Percentiles rank a stretch among this genome's conserved stretches.
phyloP scores from a whole-genome alignment of 108 stramenopile species.

The Stephanodiscus triporus region DNA sequence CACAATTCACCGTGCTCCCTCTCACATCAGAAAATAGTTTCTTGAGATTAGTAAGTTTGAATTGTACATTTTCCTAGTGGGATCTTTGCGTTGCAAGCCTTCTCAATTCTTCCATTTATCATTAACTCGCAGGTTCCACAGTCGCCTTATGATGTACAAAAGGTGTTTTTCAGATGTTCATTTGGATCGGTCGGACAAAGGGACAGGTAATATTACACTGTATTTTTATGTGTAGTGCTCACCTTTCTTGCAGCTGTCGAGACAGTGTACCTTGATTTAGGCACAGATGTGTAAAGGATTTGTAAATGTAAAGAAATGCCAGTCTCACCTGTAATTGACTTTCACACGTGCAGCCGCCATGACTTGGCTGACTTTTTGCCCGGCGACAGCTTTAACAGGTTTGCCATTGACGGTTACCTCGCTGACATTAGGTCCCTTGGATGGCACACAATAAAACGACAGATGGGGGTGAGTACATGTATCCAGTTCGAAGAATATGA shows the following conservation, averaged over 20 bases:
- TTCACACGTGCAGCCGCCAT: slow-evolving; percentile 49
- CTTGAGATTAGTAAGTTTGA: slow-evolving; percentile 36
- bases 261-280: not conserved
- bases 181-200: too few relatives aligned
- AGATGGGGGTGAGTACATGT: not conserved
- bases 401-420: slow-evolving; percentile 62
- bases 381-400: slow-evolving; percentile 56
- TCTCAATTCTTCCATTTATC: slow-evolving; percentile 57
- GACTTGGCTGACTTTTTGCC: slow-evolving; percentile 57
- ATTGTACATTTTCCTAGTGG: slow-evolving; percentile 55
- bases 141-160: slow-evolving; percentile 1
- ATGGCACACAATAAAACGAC: slow-evolving; percentile 2
- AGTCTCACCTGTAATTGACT: slow-evolving; percentile 41
- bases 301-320: not conserved
- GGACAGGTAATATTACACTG: too few relatives aligned
- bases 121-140: slow-evolving; percentile 61
- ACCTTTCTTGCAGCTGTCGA: slow-evolving; percentile 41
- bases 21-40: slow-evolving; percentile 1
- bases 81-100: slow-evolving; percentile 55
- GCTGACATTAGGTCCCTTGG: slow-evolving; percentile 38
- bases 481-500: slow-evolving; percentile 1
- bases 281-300: not conserved
- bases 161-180: too few relatives aligned
- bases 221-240: too few relatives aligned
- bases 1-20: not conserved